Conservation (phyloP, 2,329 filamentous ascomycete genomes). For the Harringtonia aguacate region DNA sequence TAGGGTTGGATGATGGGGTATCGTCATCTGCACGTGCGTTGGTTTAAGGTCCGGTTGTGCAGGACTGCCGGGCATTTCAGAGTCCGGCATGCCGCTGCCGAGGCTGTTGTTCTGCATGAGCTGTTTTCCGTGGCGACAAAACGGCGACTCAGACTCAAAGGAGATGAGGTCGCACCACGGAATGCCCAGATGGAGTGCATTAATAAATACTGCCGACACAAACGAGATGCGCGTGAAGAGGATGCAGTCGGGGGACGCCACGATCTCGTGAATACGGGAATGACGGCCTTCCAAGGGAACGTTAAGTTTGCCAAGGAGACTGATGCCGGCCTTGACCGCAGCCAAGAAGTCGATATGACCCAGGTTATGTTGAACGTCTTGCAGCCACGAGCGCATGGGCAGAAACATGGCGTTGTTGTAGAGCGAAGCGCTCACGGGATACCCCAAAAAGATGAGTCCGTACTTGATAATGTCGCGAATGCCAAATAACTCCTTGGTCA, state of each 20-base stretch:
- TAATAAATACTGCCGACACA: slow-evolving; percentile 2
- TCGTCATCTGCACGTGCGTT: slow-evolving; percentile 1
- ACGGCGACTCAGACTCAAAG: slow-evolving; percentile 1
- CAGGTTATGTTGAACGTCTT: neutral
- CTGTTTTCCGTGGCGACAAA: slow-evolving; percentile 1
- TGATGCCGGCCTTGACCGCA: slow-evolving; percentile 1
- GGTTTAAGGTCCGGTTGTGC: slow-evolving; percentile 1
- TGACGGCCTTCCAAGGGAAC: neutral
- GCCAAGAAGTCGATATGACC: neutral
- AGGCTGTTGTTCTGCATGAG: neutral
- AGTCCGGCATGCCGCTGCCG: neutral
- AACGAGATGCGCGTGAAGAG: slow-evolving; percentile 3
- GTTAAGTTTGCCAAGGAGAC: neutral
- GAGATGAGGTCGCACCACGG: neutral
- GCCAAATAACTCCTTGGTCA: slow-evolving; percentile 4
- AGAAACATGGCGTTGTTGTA: neutral
- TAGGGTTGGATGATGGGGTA: slow-evolving; percentile 5
- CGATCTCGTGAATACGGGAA: neutral
- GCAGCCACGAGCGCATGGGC: slow-evolving; percentile 2
- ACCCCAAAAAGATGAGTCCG: slow-evolving; percentile 6
- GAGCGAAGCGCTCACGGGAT: neutral
- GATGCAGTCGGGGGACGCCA: neutral
- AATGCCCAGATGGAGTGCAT: slow-evolving; percentile 4
- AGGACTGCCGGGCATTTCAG: neutral
- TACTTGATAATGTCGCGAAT: slow-evolving; percentile 7